Percentiles rank a stretch among this genome's conserved stretches.
Evolutionary conservation across 1,139 yeast genomes (phyloP).

Genomic region (Hyphopichia buzzinii): DNA sequence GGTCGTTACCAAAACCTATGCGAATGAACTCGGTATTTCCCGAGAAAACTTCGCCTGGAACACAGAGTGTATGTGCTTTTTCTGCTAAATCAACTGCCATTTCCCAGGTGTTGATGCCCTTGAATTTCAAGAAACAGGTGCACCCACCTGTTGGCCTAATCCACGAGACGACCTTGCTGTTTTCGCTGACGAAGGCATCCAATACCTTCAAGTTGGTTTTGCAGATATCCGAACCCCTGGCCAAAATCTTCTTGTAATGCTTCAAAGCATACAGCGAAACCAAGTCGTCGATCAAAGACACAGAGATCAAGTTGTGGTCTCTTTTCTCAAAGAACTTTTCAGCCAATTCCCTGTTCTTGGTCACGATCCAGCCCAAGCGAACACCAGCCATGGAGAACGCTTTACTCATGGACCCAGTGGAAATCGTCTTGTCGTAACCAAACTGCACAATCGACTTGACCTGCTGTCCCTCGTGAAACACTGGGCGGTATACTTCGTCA

Average conservation of each 20-base stretch:
- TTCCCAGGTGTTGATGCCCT: slow-evolving; percentile 25
- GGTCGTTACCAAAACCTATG: slow-evolving; percentile 51
- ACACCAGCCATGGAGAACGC: slow-evolving; percentile 57
- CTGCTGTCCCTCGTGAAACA: slow-evolving; percentile 37
- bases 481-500: slow-evolving; percentile 59
- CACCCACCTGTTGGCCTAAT: slow-evolving; percentile 50
- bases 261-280: slow-evolving; percentile 44
- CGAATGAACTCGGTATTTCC: slow-evolving; percentile 41
- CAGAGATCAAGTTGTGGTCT: slow-evolving; percentile 54
- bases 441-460: slow-evolving; percentile 44
- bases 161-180: slow-evolving; percentile 33
- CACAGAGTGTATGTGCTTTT: slow-evolving; percentile 33
- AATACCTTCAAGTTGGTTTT: slow-evolving; percentile 32
- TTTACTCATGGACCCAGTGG: slow-evolving; percentile 54
- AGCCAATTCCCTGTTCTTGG: slow-evolving; percentile 29
- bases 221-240: slow-evolving; percentile 40
- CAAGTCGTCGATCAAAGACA: slow-evolving; percentile 49
- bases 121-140: slow-evolving; percentile 41
- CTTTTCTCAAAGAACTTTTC: slow-evolving; percentile 38
- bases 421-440: slow-evolving; percentile 42
- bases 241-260: slow-evolving; percentile 30
- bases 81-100: slow-evolving; percentile 39
- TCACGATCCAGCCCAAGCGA: slow-evolving; percentile 53
- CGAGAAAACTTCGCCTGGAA: slow-evolving; percentile 52
- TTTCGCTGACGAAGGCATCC: slow-evolving; percentile 30